A percentile compares a stretch with the other conserved stretches of the same genome.
Evolutionary conservation across 2,329 filamentous ascomycete genomes (phyloP).

Genomic region (Amphichorda felina): DNA sequence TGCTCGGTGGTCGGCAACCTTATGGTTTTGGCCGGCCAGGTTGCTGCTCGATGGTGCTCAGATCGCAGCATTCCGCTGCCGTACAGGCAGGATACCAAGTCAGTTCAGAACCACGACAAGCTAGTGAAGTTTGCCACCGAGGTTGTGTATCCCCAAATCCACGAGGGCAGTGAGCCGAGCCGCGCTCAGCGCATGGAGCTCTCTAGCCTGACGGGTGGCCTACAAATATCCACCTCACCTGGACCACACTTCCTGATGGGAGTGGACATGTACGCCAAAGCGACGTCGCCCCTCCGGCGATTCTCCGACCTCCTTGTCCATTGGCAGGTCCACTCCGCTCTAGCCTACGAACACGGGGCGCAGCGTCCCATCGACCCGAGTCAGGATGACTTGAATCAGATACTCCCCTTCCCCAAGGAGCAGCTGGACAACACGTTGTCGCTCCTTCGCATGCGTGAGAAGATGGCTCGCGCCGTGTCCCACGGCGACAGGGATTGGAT

Average conservation of each 20-base stretch:
- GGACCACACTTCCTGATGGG: conserved; percentile 47
- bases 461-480: conserved; percentile 31
- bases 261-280: conserved; percentile 47
- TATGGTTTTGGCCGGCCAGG: conserved; percentile 52
- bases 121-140: conserved; percentile 23
- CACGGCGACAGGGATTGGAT: conserved; percentile 40
- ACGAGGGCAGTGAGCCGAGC: conserved; percentile 18
- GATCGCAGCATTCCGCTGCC: conserved; percentile 46
- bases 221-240: conserved; percentile 38
- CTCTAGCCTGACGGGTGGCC: conserved; percentile 27
- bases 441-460: conserved; percentile 39
- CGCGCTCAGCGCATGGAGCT: conserved; percentile 16
- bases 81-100: conserved; percentile 39
- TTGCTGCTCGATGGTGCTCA: conserved; percentile 49
- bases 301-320: conserved; percentile 51
- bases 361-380: conserved; percentile 12
- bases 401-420: conserved; percentile 32
- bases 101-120: conserved; percentile 18
- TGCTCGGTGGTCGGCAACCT: conserved; percentile 22
- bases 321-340: conserved; percentile 53
- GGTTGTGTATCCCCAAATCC: conserved; percentile 20
- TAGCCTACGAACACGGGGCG: conserved; percentile 31
- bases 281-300: conserved; percentile 54
- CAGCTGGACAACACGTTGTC: conserved; percentile 33
- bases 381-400: conserved; percentile 16